Conservation (phyloP, 495 filamentous ascomycete genomes). For the Daldinia caldariorum region DNA sequence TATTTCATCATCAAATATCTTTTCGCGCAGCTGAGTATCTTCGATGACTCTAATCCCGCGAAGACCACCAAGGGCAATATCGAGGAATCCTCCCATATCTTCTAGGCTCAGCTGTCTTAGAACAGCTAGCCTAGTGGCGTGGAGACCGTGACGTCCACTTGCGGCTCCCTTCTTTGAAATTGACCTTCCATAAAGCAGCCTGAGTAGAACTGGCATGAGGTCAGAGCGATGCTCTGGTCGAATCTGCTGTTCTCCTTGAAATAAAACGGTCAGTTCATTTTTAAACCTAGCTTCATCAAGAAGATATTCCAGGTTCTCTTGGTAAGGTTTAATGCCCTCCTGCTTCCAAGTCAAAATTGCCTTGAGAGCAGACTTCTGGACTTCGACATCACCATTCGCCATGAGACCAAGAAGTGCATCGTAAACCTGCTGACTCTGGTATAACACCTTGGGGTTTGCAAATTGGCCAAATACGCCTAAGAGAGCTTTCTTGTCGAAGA, state of each 20-base stretch:
- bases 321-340: constrained; percentile 75
- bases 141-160: constrained; percentile 67
- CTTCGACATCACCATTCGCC: constrained; percentile 85
- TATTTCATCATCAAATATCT: constrained; percentile 62
- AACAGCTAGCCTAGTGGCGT: constrained; percentile 69
- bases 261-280: constrained; percentile 87
- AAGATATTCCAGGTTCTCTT: constrained; percentile 87
- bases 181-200: constrained; percentile 87
- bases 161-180: constrained; percentile 81
- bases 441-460: constrained; percentile 83
- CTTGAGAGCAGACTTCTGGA: constrained; percentile 85
- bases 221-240: constrained; percentile 73
- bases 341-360: constrained; percentile 90
- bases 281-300: constrained; percentile 91
- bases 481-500: constrained; percentile 78
- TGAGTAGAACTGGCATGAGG: constrained; percentile 84
- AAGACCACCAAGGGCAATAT: constrained; percentile 81
- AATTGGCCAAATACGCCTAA: constrained; percentile 86
- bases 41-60: constrained; percentile 65
- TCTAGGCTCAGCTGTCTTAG: constrained; percentile 62
- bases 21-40: constrained; percentile 57
- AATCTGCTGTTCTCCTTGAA: constrained; percentile 83
- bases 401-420: constrained; percentile 75
- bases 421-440: constrained; percentile 79
- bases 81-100: constrained; percentile 80